phyloP scores from a whole-genome alignment of 2,329 filamentous ascomycete species.

The Colletotrichum abscissum region DNA sequence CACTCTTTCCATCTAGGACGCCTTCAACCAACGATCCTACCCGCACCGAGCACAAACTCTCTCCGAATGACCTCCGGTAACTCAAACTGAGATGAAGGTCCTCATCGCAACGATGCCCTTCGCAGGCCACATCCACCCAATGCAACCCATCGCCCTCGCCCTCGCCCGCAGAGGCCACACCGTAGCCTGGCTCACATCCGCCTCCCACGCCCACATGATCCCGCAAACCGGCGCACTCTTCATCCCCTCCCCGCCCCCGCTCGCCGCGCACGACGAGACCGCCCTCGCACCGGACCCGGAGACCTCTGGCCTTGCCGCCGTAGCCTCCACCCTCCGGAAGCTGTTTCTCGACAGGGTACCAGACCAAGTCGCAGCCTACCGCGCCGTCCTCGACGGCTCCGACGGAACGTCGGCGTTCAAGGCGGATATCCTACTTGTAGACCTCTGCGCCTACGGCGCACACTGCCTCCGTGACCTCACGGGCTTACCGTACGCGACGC shows the following conservation, averaged over 20 bases:
- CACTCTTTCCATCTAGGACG: too few species aligned
- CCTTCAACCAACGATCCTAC: too few species aligned
- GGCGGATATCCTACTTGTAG: background rate
- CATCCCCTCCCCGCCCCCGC: slow-evolving; percentile 1
- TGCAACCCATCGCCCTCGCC: slow-evolving; percentile 14
- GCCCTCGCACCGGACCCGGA: background rate
- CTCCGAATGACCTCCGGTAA: background rate
- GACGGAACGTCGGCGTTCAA: background rate
- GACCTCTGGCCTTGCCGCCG: slow-evolving; percentile 6
- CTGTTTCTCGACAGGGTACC: slow-evolving; percentile 20
- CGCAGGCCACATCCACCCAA: slow-evolving; percentile 17
- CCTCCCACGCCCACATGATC: slow-evolving; percentile 13
- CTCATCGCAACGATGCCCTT: slow-evolving; percentile 27
- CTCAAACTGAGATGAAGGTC: background rate
- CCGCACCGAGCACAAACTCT: too few species aligned
- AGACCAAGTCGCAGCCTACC: slow-evolving; percentile 12
- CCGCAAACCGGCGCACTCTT: background rate
- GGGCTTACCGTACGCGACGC: slow-evolving; percentile 8
- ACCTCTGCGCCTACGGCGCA: slow-evolving; percentile 6
- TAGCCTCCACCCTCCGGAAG: slow-evolving; percentile 9
- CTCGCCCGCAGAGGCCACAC: slow-evolving; percentile 13
- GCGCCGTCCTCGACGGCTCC: background rate
- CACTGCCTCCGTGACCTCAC: slow-evolving; percentile 14
- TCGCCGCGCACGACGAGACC: slow-evolving; percentile 9
- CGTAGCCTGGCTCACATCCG: slow-evolving; percentile 22